Conservation (phyloP, 2,329 filamentous ascomycete species). For the Bipolaris cookei region DNA sequence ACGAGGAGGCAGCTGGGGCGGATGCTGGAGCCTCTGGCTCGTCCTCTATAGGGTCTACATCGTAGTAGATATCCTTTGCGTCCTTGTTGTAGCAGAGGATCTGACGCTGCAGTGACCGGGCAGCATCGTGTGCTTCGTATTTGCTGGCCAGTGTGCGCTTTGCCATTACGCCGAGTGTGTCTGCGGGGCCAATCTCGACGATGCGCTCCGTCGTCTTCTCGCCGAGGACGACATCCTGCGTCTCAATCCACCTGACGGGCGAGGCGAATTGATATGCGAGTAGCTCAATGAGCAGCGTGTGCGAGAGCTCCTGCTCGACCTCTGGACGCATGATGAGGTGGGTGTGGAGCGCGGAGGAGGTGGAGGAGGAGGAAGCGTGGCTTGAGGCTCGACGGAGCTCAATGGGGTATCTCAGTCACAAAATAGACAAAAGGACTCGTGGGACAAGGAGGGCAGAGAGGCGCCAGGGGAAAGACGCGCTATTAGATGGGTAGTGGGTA, state of each 20-base stretch:
- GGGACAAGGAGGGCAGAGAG: slow-evolving; percentile 23
- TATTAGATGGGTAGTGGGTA: slow-evolving; percentile 15
- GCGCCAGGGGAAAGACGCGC: slow-evolving; percentile 25
- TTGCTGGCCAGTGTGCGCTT: slow-evolving; percentile 94
- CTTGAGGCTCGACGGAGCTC: slow-evolving; percentile 34
- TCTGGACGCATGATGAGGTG: slow-evolving; percentile 83
- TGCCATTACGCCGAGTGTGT: slow-evolving; percentile 97
- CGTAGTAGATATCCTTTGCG: slow-evolving; percentile 98
- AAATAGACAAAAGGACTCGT: slow-evolving; percentile 29
- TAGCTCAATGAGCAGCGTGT: slow-evolving; percentile 97
- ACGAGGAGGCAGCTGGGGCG: slow-evolving; percentile 52
- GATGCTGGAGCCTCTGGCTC: slow-evolving; percentile 62
- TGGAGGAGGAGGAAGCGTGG: slow-evolving; percentile 13
- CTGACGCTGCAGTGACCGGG: slow-evolving; percentile 93
- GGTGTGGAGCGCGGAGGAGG: slow-evolving; percentile 13
- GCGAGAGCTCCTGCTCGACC: slow-evolving; percentile 98
- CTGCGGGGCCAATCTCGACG: slow-evolving; percentile 94
- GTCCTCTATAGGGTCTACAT: slow-evolving; percentile 93
- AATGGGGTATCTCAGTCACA: slow-evolving; percentile 34
- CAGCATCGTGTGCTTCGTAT: slow-evolving; percentile 98
- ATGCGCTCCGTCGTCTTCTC: slow-evolving; percentile 96
- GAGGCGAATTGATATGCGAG: slow-evolving; percentile 99
- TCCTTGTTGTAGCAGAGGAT: slow-evolving; percentile 99
- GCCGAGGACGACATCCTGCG: slow-evolving; percentile 97
- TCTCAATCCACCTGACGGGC: slow-evolving; percentile 99